Percentiles rank a stretch among this genome's conserved stretches.
Evolutionary conservation across 345 rosid genomes (phyloP).

Genomic region (Populus davidiana): DNA sequence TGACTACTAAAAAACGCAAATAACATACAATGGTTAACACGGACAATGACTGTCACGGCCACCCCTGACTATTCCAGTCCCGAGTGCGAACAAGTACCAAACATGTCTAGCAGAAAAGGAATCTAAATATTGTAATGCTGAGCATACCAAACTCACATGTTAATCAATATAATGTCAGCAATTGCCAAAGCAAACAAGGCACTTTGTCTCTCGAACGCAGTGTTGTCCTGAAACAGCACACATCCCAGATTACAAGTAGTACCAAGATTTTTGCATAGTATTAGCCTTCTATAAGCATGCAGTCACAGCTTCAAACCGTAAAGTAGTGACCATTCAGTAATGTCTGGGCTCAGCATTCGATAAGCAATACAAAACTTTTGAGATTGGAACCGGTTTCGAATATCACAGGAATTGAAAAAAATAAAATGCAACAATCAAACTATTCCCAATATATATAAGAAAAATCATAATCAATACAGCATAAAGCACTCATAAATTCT

Average conservation of each 20-base stretch:
- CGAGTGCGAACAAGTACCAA: neutral
- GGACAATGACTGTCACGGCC: neutral
- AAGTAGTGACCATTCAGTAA: neutral
- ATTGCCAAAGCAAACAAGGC: conserved; percentile 41
- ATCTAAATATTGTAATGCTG: neutral
- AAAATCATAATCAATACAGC: too few relatives aligned
- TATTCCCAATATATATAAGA: too few relatives aligned
- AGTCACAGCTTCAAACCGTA: neutral
- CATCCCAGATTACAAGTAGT: neutral
- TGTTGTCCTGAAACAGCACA: conserved; percentile 59
- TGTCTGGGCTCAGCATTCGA: neutral
- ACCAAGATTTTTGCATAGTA: too few relatives aligned
- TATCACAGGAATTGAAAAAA: too few relatives aligned
- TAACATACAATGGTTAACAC: too few relatives aligned
- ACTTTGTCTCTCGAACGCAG: conserved; percentile 77
- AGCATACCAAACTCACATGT: neutral
- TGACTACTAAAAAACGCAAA: neutral
- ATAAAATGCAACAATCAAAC: too few relatives aligned
- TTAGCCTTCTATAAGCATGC: neutral
- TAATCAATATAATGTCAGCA: conserved; percentile 14
- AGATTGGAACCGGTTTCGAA: too few relatives aligned
- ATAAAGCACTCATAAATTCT: too few relatives aligned
- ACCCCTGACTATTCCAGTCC: neutral
- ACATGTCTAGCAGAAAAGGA: neutral
- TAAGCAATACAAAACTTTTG: neutral